Conservation (phyloP, 1,284 basidiomycete species). For the Apiotrichum laibachii region DNA sequence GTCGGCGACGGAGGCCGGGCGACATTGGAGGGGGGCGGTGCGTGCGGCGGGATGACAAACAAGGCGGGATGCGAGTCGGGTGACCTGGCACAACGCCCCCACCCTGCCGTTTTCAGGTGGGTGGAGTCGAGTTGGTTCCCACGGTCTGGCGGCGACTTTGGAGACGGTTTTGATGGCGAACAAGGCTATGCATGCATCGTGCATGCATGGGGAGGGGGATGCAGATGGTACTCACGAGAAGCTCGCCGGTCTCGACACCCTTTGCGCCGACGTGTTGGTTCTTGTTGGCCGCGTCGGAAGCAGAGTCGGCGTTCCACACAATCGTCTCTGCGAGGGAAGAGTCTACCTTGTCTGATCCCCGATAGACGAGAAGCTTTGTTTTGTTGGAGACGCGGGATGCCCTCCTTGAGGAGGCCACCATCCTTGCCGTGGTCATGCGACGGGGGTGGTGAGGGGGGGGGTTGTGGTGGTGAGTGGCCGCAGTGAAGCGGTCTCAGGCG, state of each 20-base stretch:
- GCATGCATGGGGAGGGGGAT: slow-evolving; percentile 36
- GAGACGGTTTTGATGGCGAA: slow-evolving; percentile 22
- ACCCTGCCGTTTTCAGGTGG: slow-evolving; percentile 3
- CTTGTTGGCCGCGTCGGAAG: slow-evolving; percentile 33
- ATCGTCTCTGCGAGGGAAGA: slow-evolving; percentile 77
- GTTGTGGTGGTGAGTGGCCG: slow-evolving; percentile 12
- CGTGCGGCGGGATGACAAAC: no score
- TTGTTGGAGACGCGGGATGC: slow-evolving; percentile 74
- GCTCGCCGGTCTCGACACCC: slow-evolving; percentile 49
- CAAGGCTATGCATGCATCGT: slow-evolving; percentile 15
- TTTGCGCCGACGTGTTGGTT: slow-evolving; percentile 46
- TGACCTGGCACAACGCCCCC: slow-evolving; percentile 4
- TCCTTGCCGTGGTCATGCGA: slow-evolving; percentile 21
- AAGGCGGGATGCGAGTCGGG: neutral
- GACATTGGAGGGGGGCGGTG: no score
- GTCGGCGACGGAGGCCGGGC: no score
- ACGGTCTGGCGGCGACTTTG: slow-evolving; percentile 21
- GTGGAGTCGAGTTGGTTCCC: slow-evolving; percentile 8
- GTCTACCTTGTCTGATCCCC: slow-evolving; percentile 76
- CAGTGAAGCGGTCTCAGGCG: slow-evolving; percentile 21
- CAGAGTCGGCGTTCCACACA: slow-evolving; percentile 39
- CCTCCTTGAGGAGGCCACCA: slow-evolving; percentile 45
- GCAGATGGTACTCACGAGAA: slow-evolving; percentile 47
- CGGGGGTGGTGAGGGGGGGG: slow-evolving; percentile 7
- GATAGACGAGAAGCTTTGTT: slow-evolving; percentile 76